A percentile compares a stretch with the other conserved stretches of the same genome.
These are phyloP conservation scores for Cladochytrium replicatum DNA, from an alignment of 192 early-diverging fungal species.

Conservation along the genomic window DNA sequence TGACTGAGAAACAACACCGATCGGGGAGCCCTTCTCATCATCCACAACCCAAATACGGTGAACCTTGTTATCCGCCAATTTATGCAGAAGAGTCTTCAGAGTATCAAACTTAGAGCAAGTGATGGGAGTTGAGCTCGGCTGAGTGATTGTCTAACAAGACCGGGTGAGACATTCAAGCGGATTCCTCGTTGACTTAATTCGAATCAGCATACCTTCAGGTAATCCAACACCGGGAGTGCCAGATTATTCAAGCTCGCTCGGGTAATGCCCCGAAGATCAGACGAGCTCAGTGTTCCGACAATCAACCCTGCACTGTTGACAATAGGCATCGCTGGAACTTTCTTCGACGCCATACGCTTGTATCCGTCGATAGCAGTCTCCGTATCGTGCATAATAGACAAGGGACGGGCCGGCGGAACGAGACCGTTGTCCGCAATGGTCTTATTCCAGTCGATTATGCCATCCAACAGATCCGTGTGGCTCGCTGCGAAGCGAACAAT, in stretches of 20 bases:
- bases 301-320: constrained; percentile 33
- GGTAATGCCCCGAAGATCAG: constrained; percentile 41
- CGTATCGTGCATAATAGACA: constrained; percentile 27
- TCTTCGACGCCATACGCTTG: constrained; percentile 35
- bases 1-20: constrained; percentile 45
- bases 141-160: neutral
- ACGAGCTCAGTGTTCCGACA: constrained; percentile 33
- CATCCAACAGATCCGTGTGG: constrained; percentile 28
- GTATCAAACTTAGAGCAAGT: constrained; percentile 13
- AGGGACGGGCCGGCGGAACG: neutral
- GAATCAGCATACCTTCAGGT: constrained; percentile 31
- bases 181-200: neutral
- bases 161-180: constrained; percentile 6
- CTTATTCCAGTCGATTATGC: constrained; percentile 20
- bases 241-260: constrained; percentile 31
- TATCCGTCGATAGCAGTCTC: constrained; percentile 44
- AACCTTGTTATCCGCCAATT: constrained; percentile 29
- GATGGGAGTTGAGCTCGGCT: neutral
- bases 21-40: constrained; percentile 17
- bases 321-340: constrained; percentile 47
- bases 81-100: constrained; percentile 23
- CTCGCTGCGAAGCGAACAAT: constrained; percentile 37
- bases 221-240: constrained; percentile 35
- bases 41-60: constrained; percentile 54
- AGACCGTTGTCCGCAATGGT: constrained; percentile 24